Evolutionary conservation across 768 basidiomycete genomes (phyloP).

Genomic region (Tylopilus balloui): DNA sequence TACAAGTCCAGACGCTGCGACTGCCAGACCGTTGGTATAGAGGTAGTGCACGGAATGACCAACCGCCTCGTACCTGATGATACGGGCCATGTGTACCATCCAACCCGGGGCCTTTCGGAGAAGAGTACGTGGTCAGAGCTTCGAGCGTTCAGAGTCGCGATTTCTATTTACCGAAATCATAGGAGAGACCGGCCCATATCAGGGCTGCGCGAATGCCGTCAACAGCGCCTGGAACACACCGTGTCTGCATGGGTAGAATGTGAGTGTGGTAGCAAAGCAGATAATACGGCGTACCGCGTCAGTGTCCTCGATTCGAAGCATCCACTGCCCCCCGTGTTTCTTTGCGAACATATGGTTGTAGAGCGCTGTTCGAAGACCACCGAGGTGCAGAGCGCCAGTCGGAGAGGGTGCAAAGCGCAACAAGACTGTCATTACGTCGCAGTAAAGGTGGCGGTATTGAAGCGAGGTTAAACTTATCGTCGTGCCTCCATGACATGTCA

Average conservation of each 20-base stretch:
- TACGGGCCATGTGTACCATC: constrained; percentile 81
- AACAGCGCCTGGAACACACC: constrained; percentile 79
- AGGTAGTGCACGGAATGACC: background rate
- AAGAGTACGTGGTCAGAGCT: constrained; percentile 4
- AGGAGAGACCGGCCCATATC: constrained; percentile 87
- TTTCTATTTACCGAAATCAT: constrained; percentile 71
- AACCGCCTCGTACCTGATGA: constrained; percentile 54
- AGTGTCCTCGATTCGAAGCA: constrained; percentile 92
- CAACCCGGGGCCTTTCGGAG: constrained; percentile 62
- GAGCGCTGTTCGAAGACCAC: constrained; percentile 89
- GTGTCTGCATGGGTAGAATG: constrained; percentile 44
- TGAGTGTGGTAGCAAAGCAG: background rate
- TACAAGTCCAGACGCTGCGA: constrained; percentile 90
- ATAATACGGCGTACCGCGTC: constrained; percentile 64
- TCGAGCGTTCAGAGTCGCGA: background rate
- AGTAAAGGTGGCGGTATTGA: background rate
- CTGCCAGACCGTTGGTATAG: constrained; percentile 39
- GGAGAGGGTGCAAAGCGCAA: constrained; percentile 97
- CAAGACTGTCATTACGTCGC: constrained; percentile 43
- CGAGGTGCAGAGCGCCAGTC: constrained; percentile 90
- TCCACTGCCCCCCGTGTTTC: constrained; percentile 83
- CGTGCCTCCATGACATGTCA: constrained; percentile 28
- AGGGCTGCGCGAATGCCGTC: constrained; percentile 73
- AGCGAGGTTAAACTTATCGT: no score
- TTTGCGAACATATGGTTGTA: constrained; percentile 87